Evolutionary conservation across 2,329 filamentous ascomycete species (phyloP).

Genomic region (Botrytis medusae): DNA sequence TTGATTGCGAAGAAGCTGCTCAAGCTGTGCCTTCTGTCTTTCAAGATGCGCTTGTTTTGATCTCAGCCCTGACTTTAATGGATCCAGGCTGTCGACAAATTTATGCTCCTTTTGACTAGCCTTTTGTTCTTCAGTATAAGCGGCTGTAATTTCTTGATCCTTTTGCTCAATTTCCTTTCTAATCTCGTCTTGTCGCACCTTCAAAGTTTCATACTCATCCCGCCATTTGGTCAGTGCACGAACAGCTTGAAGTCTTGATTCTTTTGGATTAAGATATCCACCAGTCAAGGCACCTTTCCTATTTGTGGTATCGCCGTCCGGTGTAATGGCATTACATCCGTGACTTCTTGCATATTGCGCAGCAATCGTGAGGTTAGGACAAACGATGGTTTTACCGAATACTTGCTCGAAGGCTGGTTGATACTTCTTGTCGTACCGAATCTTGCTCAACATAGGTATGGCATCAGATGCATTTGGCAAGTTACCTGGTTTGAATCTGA

Average conservation of each 20-base stretch:
- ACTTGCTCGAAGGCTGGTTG: conserved; percentile 91
- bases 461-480: conserved; percentile 86
- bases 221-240: conserved; percentile 73
- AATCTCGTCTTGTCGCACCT: conserved; percentile 64
- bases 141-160: conserved; percentile 84
- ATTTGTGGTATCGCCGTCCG: conserved; percentile 91
- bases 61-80: conserved; percentile 73
- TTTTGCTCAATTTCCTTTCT: conserved; percentile 70
- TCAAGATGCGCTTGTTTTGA: conserved; percentile 74
- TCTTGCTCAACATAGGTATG: conserved; percentile 80
- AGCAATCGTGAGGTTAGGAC: conserved; percentile 83
- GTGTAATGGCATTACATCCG: conserved; percentile 87
- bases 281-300: conserved; percentile 94
- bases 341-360: conserved; percentile 91
- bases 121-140: conserved; percentile 82
- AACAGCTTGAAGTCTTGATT: conserved; percentile 84
- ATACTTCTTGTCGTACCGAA: conserved; percentile 73
- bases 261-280: conserved; percentile 84
- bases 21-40: conserved; percentile 70
- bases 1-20: conserved; percentile 62
- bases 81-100: conserved; percentile 78
- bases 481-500: conserved; percentile 69
- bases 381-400: conserved; percentile 93
- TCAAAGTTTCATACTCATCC: conserved; percentile 68
- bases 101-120: conserved; percentile 75